Evolutionary conservation across 768 basidiomycete genomes (phyloP).

Genomic region (Boletus barrowsii): DNA sequence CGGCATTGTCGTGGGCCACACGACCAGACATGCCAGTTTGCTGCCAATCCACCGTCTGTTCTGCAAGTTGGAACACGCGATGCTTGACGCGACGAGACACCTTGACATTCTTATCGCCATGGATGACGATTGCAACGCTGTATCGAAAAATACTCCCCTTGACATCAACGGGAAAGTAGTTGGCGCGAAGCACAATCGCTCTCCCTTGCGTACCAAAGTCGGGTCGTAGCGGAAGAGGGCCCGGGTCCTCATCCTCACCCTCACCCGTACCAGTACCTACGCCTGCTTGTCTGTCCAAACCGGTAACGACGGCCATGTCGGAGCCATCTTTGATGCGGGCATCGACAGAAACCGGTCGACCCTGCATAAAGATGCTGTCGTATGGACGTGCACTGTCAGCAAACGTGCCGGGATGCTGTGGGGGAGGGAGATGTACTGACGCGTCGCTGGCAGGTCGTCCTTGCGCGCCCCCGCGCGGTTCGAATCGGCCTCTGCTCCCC

Average conservation of each 20-base stretch:
- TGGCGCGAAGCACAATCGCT: constrained; percentile 42
- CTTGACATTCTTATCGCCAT: constrained; percentile 13
- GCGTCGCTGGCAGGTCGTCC: constrained; percentile 17
- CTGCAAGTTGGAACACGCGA: constrained; percentile 46
- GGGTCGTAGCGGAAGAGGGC: constrained; percentile 42
- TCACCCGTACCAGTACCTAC: constrained; percentile 13
- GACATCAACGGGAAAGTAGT: constrained; percentile 46
- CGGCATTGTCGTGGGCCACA: constrained; percentile 46
- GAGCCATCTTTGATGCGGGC: constrained; percentile 46
- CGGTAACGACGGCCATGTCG: constrained; percentile 36
- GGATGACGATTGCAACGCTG: constrained; percentile 30
- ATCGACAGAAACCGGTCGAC: constrained; percentile 45
- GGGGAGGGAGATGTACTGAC: constrained; percentile 7
- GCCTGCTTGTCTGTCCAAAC: constrained; percentile 18
- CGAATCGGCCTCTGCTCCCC: constrained; percentile 9
- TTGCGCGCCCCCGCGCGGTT: constrained; percentile 21
- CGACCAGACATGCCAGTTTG: constrained; percentile 32
- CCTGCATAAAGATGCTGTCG: constrained; percentile 33
- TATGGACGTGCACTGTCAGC: neutral
- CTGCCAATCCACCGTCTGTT: constrained; percentile 37
- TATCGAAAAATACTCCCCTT: constrained; percentile 42
- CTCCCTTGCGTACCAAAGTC: constrained; percentile 42
- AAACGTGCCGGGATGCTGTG: neutral
- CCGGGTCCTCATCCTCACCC: neutral
- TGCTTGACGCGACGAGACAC: constrained; percentile 33